Evolutionary conservation across 192 early-diverging fungal species (phyloP), one percentile per base, ranked within the genome.

Genomic region (Lobosporangium transversale): DNA sequence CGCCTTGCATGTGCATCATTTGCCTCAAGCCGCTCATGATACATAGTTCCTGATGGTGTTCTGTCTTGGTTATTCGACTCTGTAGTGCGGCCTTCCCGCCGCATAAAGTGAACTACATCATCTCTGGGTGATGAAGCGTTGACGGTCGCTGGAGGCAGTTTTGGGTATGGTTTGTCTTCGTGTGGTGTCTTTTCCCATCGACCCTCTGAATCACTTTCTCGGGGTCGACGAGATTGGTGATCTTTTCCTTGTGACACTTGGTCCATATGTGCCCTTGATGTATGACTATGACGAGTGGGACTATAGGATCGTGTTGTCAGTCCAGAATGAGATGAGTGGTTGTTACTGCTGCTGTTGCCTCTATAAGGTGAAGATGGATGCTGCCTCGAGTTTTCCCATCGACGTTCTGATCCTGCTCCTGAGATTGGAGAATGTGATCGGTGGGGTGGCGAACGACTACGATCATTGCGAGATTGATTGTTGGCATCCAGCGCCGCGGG

Each of bases 131-230:
- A 54, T 15, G 45, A 26, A 45, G 40, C 26, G 11, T 23, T 18
- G 29, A 20, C 48, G 8, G 26, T 26, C 35, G 49, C 1, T 50
- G 63, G 49, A 3, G 43, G 58, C 9, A 45, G 35, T 9, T 36
- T 27, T 20, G 73, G 73, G 40, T 76, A 76, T n/a, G 73, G 73
- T 54, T 62, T 66, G 24, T 76, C 73, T 15, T 66, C 73, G 18
- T 76, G 73, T 0, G 52, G 64, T 5, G 59, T 76, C 48, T 76
- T 76, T 37, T 67, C 73, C 73, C 73, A 76, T 4, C 73, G 58
- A 2, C 73, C 58, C 3, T 67, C 73, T 9, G 57, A 27, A 17
- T 45, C 20, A 4, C n/a, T 31, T 15, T 67, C 73, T 27, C 52
- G 31, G 31, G 55, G 37, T 21, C 58, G 62, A 0, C 63, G 55